Evolutionary conservation across 768 basidiomycete genomes (phyloP).

Genomic region (Phaeotremella skinneri): DNA sequence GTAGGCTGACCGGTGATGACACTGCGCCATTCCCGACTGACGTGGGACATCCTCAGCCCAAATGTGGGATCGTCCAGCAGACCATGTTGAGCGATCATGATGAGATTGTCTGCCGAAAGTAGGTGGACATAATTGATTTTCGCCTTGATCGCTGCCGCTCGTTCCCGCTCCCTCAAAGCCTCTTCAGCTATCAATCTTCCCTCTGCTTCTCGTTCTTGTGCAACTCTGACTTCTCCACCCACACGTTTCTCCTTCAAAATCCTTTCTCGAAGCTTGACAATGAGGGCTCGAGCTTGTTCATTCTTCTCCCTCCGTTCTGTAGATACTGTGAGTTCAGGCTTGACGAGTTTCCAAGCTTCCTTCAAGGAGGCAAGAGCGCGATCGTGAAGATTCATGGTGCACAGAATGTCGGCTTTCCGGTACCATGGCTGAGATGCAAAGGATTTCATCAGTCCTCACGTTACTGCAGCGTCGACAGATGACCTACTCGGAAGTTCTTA

Average conservation of each 20-base stretch:
- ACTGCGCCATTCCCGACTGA: slow-evolving; percentile 15
- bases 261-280: neutral
- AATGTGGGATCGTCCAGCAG: slow-evolving; percentile 8
- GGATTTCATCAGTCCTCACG: neutral
- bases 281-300: neutral
- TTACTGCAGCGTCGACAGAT: neutral
- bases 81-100: slow-evolving; percentile 16
- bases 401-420: slow-evolving; percentile 13
- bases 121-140: slow-evolving; percentile 9
- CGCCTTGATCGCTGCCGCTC: neutral
- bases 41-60: slow-evolving; percentile 15
- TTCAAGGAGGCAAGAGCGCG: neutral
- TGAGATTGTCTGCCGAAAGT: slow-evolving; percentile 9
- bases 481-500: slow-evolving; percentile 11
- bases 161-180: neutral
- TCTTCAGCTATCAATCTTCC: neutral
- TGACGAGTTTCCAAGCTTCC: neutral
- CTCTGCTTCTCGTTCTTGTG: neutral
- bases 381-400: neutral
- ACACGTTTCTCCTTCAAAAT: neutral
- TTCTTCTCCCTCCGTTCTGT: neutral
- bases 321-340: neutral
- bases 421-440: slow-evolving; percentile 13
- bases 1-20: slow-evolving; percentile 1
- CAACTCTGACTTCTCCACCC: neutral